These are phyloP conservation scores for Claviceps quebecensis DNA, from an alignment of 2,329 filamentous ascomycete species.

Conservation along the genomic window DNA sequence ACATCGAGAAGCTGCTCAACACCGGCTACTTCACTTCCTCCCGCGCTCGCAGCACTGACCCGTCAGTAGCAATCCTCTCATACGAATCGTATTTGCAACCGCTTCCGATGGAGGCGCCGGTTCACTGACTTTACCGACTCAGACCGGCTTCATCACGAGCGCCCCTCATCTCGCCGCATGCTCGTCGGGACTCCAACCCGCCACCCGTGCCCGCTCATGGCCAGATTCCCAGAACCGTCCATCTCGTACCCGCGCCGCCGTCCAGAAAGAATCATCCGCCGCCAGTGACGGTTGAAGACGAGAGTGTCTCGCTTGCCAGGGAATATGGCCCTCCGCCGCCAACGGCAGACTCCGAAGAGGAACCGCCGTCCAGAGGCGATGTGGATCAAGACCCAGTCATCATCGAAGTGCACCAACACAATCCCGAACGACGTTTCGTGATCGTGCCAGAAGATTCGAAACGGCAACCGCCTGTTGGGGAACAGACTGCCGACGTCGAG, in stretches of 20 bases:
- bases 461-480: neutral
- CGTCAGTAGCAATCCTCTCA: slow-evolving; percentile 10
- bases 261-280: slow-evolving; percentile 35
- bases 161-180: slow-evolving; percentile 6
- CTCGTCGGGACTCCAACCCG: slow-evolving; percentile 9
- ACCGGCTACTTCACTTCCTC: slow-evolving; percentile 38
- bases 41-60: slow-evolving; percentile 21
- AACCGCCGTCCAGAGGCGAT: slow-evolving; percentile 46
- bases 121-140: neutral
- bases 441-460: slow-evolving; percentile 29
- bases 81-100: neutral
- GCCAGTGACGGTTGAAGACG: slow-evolving; percentile 55
- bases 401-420: slow-evolving; percentile 44
- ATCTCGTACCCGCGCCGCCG: slow-evolving; percentile 5
- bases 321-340: slow-evolving; percentile 34
- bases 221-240: slow-evolving; percentile 5
- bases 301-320: slow-evolving; percentile 44
- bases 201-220: slow-evolving; percentile 6
- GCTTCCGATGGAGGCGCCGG: neutral
- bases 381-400: slow-evolving; percentile 57
- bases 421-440: slow-evolving; percentile 52
- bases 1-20: slow-evolving; percentile 32
- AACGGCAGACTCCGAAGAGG: slow-evolving; percentile 29
- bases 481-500: neutral
- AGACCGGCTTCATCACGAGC: slow-evolving; percentile 9